These are phyloP conservation scores for Leishmania arabica DNA, from an alignment of 208 protist species.

Conservation along the genomic window DNA sequence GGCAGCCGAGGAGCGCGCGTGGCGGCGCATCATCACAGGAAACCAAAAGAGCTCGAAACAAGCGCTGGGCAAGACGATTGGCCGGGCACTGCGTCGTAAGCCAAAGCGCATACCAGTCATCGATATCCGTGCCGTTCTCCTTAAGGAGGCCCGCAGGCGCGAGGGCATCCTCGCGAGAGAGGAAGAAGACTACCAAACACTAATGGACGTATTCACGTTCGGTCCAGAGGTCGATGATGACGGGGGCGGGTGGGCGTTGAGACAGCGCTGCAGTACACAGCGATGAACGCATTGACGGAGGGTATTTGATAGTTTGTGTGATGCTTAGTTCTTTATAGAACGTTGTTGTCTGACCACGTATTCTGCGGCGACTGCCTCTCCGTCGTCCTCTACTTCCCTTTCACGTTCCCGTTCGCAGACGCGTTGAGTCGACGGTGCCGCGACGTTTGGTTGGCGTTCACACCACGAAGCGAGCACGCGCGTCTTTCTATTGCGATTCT, in stretches of 20 bases:
- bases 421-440: not conserved
- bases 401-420: not conserved
- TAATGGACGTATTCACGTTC: constrained; percentile 42
- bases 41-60: constrained; percentile 45
- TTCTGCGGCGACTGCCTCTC: not conserved
- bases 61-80: constrained; percentile 35
- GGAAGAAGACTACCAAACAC: constrained; percentile 30
- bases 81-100: constrained; percentile 33
- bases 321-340: not conserved
- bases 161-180: constrained; percentile 36
- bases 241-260: constrained; percentile 36
- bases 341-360: not conserved
- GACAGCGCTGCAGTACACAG: not conserved
- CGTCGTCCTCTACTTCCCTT: not conserved
- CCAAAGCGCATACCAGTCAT: constrained; percentile 24
- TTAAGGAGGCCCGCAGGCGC: constrained; percentile 41
- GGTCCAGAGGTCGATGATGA: constrained; percentile 48
- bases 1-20: constrained; percentile 35
- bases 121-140: constrained; percentile 30
- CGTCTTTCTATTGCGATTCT: not conserved
- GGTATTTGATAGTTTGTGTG: not conserved
- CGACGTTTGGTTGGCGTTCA: not conserved
- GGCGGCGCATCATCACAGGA: constrained; percentile 41
- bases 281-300: not conserved
- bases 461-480: not conserved